These are phyloP conservation scores for Cytospora piceae DNA, from an alignment of 2,329 filamentous ascomycete species.

Conservation along the genomic window DNA sequence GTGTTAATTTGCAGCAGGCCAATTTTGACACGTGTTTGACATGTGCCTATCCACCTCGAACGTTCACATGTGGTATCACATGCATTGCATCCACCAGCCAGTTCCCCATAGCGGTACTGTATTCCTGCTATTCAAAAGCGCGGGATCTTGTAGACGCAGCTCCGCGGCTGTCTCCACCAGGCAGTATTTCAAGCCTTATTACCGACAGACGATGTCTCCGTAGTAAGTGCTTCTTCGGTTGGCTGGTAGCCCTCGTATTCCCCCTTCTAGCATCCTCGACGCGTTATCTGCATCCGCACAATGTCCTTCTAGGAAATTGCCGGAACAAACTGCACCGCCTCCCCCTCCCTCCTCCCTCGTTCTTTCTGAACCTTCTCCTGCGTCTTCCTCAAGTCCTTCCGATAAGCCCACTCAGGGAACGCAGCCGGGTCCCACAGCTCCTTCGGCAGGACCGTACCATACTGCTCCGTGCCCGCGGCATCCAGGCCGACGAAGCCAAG, in stretches of 20 bases:
- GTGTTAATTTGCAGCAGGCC: too few relatives aligned
- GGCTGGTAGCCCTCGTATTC: neutral
- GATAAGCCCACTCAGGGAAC: conserved; percentile 60
- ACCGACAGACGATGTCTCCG: too few relatives aligned
- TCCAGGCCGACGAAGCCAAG: conserved; percentile 65
- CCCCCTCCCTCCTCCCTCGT: conserved; percentile 48
- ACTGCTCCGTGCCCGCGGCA: conserved; percentile 57
- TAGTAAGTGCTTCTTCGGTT: too few relatives aligned
- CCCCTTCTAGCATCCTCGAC: neutral
- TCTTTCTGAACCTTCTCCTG: conserved; percentile 52
- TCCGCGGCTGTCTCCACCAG: neutral
- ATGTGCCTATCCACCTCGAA: too few relatives aligned
- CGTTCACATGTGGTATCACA: too few relatives aligned
- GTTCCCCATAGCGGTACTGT: too few relatives aligned
- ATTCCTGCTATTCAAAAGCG: too few relatives aligned
- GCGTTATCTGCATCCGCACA: conserved; percentile 22
- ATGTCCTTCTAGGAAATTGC: conserved; percentile 31
- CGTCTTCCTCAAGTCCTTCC: conserved; percentile 52
- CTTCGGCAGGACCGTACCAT: conserved; percentile 62
- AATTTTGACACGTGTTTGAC: too few relatives aligned
- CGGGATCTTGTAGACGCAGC: too few relatives aligned
- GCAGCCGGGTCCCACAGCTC: conserved; percentile 61
- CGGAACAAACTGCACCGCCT: conserved; percentile 56
- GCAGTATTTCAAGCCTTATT: neutral
- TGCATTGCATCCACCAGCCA: too few relatives aligned